These are phyloP conservation scores for Cladosporium sp. DNA, from an alignment of 2,329 filamentous ascomycete genomes.

Conservation along the genomic window DNA sequence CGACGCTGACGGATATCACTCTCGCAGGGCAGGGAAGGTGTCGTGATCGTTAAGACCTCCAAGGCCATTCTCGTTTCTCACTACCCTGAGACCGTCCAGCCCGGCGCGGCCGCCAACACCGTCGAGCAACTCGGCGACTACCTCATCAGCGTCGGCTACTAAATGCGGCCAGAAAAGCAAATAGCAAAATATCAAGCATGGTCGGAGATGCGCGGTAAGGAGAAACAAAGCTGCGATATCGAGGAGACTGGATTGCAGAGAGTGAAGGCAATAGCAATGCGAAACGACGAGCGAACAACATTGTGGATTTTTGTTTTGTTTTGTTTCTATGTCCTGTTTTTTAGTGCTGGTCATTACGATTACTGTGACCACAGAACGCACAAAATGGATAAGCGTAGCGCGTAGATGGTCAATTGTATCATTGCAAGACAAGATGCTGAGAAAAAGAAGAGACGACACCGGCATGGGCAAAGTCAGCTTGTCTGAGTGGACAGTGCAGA, in stretches of 20 bases:
- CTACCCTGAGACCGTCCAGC: constrained; percentile 70
- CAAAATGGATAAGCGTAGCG: neutral
- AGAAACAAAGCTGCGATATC: neutral
- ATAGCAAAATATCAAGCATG: too few relatives aligned
- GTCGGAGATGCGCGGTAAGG: neutral
- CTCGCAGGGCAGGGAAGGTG: constrained; percentile 68
- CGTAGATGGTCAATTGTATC: neutral
- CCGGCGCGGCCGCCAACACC: constrained; percentile 70
- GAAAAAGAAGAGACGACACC: neutral
- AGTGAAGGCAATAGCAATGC: neutral
- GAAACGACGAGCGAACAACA: neutral
- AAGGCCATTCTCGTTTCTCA: constrained; percentile 86
- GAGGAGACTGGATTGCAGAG: neutral
- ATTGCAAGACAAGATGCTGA: neutral
- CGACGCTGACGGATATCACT: neutral
- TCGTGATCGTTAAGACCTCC: constrained; percentile 79
- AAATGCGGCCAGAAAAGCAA: constrained; percentile 6
- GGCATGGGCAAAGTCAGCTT: neutral
- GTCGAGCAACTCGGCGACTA: constrained; percentile 86
- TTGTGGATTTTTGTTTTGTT: neutral
- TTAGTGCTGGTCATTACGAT: neutral
- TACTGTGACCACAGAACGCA: neutral
- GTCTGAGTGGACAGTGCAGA: too few relatives aligned
- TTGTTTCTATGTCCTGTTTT: too few relatives aligned
- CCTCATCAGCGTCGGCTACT: constrained; percentile 75